Evolutionary conservation across 768 basidiomycete genomes (phyloP).

Genomic region (Roridomyces roridus): DNA sequence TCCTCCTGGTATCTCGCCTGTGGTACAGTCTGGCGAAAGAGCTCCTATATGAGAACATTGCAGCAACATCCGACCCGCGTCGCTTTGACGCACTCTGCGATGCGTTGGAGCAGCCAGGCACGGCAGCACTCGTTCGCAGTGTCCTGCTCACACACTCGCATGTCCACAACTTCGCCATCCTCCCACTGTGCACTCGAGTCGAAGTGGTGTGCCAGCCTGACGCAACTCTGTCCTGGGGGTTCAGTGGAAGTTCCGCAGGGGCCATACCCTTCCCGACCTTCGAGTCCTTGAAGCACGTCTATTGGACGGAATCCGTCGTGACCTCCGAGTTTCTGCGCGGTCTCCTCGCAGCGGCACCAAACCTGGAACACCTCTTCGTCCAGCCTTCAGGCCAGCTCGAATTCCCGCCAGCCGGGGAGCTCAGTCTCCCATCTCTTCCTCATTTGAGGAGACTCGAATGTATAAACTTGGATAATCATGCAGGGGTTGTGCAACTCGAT

Average conservation of each 20-base stretch:
- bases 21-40: conserved; percentile 16
- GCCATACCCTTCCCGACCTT: neutral
- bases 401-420: neutral
- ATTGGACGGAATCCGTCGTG: conserved; percentile 12
- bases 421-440: neutral
- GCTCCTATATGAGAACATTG: conserved; percentile 14
- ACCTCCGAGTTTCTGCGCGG: neutral
- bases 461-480: neutral
- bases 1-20: conserved; percentile 13
- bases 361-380: conserved; percentile 9
- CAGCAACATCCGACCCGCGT: neutral
- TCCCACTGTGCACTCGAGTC: neutral
- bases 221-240: no score
- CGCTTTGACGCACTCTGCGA: neutral
- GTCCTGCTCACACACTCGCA: neutral
- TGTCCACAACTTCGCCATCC: conserved; percentile 5
- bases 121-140: conserved; percentile 8
- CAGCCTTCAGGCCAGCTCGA: neutral
- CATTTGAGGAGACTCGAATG: neutral
- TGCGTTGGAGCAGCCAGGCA: neutral
- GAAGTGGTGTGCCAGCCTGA: conserved; percentile 4
- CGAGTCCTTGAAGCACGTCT: neutral
- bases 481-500: neutral
- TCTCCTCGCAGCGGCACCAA: conserved; percentile 13
- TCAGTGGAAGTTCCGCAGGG: neutral